Evolutionary conservation across 2,329 filamentous ascomycete genomes (phyloP), one percentile per base, ranked within the genome.

Genomic region (Trichophyton schoenleinii): DNA sequence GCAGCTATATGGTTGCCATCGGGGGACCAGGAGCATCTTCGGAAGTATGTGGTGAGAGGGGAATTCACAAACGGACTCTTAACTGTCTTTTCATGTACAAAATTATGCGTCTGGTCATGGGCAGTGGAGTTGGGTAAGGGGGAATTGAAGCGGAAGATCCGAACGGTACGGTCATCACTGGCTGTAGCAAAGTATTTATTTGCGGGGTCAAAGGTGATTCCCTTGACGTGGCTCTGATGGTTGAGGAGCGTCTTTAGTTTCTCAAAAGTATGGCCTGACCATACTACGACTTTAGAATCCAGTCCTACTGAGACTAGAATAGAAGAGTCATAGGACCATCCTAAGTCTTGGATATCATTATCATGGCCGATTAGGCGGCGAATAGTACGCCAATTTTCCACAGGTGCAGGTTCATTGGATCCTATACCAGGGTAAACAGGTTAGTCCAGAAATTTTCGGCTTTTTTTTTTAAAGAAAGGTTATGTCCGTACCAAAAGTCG

Each of bases 121-220:
- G 92, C 86, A 0, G 89, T 95, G 41, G 94, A 89, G 72, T 96
- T 96, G 8, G 94, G 89, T 0, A 87, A 83, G 0, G 94, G 91
- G 0, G 92, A 88, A 1, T 89, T 96, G 73, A 96, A 99, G 63
- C 91, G 86, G 75, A 95, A 97, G 68, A 99, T 89, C 73, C 95
- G 95, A 75, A 99, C 95, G 1, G 91, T 92, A 63, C 94, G 86
- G 74, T 99, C 94, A 73, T 99, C 94, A 75, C 91, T 96, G 1
- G 95, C 91, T 0, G 95, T 99, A 15, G 95, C 94, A 74, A 99
- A 99, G 79, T 96, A 99, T 72, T 97, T 99, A 78, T 97, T 97
- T 48, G 94, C 94, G 0, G 94, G 94, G 71, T 99, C 94, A 71
- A 99, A 99, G 0, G 92, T 96, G 69, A 99, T 95, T 64, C 95